Evolutionary conservation across 768 basidiomycete genomes (phyloP).

Genomic region (Podaxis pistillaris): DNA sequence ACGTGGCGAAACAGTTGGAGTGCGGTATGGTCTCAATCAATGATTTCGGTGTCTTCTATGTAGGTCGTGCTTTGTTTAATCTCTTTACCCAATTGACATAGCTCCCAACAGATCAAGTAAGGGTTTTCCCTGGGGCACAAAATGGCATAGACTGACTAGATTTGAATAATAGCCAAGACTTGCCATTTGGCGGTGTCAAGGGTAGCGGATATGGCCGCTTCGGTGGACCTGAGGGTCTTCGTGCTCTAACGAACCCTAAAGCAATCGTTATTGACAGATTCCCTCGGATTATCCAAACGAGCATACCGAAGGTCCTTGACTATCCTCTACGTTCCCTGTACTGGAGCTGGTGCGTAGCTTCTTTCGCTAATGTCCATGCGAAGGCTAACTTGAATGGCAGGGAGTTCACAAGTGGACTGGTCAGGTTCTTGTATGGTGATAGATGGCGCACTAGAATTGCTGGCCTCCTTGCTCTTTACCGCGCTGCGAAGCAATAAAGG

Average conservation of each 20-base stretch:
- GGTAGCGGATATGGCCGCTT: constrained; percentile 92
- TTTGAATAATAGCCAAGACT: constrained; percentile 59
- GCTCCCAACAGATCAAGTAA: constrained; percentile 58
- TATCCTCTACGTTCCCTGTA: constrained; percentile 78
- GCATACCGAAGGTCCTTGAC: constrained; percentile 82
- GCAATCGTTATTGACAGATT: constrained; percentile 84
- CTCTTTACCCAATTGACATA: constrained; percentile 15
- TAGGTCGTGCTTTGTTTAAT: constrained; percentile 35
- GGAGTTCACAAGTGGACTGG: constrained; percentile 49
- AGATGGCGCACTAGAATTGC: constrained; percentile 47
- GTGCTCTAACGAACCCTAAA: constrained; percentile 85
- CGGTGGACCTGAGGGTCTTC: constrained; percentile 91
- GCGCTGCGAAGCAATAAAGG: constrained; percentile 31
- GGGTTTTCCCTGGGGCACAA: constrained; percentile 22
- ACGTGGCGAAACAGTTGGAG: constrained; percentile 78
- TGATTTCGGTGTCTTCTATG: constrained; percentile 89
- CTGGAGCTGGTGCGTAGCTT: constrained; percentile 65
- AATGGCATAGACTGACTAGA: not conserved
- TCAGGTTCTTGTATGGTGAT: constrained; percentile 52
- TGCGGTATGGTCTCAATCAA: constrained; percentile 98
- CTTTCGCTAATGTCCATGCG: not conserved
- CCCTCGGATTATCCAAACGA: constrained; percentile 80
- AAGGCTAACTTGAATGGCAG: constrained; percentile 25
- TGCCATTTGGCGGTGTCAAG: constrained; percentile 95
- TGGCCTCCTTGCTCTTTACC: constrained; percentile 38